Conservation (phyloP, 345 rosid species). For the Xanthoceras sorbifolium region DNA sequence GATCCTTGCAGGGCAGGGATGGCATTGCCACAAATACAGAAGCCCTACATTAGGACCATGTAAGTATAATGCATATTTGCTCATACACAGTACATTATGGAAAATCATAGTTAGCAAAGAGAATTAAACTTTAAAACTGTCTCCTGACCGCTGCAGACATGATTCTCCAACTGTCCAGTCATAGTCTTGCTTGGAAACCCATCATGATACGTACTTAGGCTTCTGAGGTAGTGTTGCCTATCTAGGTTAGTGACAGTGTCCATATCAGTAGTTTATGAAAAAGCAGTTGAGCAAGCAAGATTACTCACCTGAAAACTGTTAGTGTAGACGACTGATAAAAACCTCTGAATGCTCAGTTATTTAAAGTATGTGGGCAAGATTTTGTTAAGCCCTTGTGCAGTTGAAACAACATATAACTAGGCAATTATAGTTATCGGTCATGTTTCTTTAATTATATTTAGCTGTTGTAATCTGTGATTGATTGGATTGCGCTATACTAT, state of each 20-base stretch:
- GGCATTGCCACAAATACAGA: conserved; percentile 24
- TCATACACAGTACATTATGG: background rate
- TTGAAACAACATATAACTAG: background rate
- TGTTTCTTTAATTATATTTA: too few species aligned
- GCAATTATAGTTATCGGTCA: too few species aligned
- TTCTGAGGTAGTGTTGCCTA: background rate
- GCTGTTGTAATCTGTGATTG: background rate
- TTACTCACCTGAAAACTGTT: background rate
- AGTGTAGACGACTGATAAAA: background rate
- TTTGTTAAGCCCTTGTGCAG: background rate
- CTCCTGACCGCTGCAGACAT: background rate
- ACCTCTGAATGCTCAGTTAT: background rate
- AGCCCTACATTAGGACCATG: conserved; percentile 15
- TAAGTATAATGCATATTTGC: background rate
- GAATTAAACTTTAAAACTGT: too few species aligned
- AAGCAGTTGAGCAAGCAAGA: background rate
- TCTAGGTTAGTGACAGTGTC: background rate
- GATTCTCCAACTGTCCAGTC: too few species aligned
- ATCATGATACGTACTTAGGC: background rate
- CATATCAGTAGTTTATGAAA: too few species aligned
- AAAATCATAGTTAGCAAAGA: too few species aligned
- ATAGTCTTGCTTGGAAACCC: too few species aligned
- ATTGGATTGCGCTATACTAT: background rate
- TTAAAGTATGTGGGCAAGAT: background rate
- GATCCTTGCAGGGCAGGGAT: conserved; percentile 12